A percentile compares a stretch with the other conserved stretches of the same genome.
Evolutionary conservation across 257 asterid genomes (phyloP).

Genomic region (Solanum megistacrolobum): DNA sequence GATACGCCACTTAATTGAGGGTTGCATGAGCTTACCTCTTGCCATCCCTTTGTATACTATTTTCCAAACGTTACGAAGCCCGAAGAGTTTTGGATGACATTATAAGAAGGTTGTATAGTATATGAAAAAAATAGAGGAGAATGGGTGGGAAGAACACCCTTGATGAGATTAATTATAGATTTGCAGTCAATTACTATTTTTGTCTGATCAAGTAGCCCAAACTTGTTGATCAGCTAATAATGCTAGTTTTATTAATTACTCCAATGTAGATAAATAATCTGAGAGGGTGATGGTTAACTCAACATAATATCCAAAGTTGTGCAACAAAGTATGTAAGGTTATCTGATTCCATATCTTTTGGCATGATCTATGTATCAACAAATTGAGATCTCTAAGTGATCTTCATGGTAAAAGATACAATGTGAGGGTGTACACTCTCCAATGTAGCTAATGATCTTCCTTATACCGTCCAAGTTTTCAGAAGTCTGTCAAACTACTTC

Average conservation of each 20-base stretch:
- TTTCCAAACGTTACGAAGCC: not conserved
- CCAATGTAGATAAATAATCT: not conserved
- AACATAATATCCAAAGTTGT: not conserved
- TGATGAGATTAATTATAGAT: not conserved
- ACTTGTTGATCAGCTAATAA: not conserved
- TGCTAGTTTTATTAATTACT: too few relatives aligned
- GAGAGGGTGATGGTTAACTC: not conserved
- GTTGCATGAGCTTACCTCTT: not conserved
- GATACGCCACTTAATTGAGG: not conserved
- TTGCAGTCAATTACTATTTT: too few relatives aligned
- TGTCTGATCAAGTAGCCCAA: not conserved
- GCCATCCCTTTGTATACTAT: not conserved
- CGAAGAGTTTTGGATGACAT: not conserved
- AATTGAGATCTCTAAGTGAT: not conserved
- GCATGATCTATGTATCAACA: not conserved
- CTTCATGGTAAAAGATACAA: not conserved
- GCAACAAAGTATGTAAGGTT: not conserved
- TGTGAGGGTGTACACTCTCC: not conserved
- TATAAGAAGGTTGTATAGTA: not conserved
- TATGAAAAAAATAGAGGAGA: not conserved
- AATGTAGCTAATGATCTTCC: not conserved
- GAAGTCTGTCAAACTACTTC: not conserved
- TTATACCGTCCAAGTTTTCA: not conserved
- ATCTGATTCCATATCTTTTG: not conserved
- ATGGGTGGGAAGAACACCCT: not conserved